Evolutionary conservation across 495 filamentous ascomycete species (phyloP).

Genomic region (Talaromyces thailandensis): DNA sequence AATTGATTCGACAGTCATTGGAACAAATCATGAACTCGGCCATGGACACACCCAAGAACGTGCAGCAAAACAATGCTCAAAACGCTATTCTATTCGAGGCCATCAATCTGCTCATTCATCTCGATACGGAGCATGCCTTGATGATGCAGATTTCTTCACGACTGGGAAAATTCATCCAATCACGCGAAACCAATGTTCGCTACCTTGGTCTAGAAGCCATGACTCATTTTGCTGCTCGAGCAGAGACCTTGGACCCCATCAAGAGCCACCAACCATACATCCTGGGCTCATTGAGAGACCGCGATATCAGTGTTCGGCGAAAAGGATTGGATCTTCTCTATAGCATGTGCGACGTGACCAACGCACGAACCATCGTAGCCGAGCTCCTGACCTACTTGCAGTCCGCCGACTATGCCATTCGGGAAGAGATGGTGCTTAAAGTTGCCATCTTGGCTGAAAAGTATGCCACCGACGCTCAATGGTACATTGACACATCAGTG

Average conservation of each 20-base stretch:
- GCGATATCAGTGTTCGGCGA: conserved; percentile 93
- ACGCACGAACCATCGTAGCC: conserved; percentile 84
- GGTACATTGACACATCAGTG: conserved; percentile 98
- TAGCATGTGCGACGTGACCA: conserved; percentile 97
- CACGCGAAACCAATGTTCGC: conserved; percentile 93
- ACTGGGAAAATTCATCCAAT: conserved; percentile 93
- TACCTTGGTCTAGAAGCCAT: conserved; percentile 96
- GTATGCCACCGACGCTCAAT: conserved; percentile 95
- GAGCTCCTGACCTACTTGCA: conserved; percentile 93
- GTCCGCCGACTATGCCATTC: conserved; percentile 91
- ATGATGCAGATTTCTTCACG: conserved; percentile 97
- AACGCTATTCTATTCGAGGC: conserved; percentile 98
- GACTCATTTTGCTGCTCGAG: conserved; percentile 92
- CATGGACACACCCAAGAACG: conserved; percentile 92
- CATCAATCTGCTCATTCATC: conserved; percentile 96
- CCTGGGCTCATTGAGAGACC: conserved; percentile 82
- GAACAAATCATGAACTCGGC: conserved; percentile 84
- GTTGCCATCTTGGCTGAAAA: conserved; percentile 98
- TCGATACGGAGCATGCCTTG: conserved; percentile 91
- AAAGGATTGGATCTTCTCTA: conserved; percentile 95
- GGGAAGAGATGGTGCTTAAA: conserved; percentile 99
- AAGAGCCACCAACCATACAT: conserved; percentile 98
- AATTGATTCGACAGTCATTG: conserved; percentile 85
- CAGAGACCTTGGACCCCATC: conserved; percentile 93
- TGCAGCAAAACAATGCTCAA: conserved; percentile 98